These are phyloP conservation scores for Psilocybe azurescens DNA, from an alignment of 768 basidiomycete species.

Conservation along the genomic window DNA sequence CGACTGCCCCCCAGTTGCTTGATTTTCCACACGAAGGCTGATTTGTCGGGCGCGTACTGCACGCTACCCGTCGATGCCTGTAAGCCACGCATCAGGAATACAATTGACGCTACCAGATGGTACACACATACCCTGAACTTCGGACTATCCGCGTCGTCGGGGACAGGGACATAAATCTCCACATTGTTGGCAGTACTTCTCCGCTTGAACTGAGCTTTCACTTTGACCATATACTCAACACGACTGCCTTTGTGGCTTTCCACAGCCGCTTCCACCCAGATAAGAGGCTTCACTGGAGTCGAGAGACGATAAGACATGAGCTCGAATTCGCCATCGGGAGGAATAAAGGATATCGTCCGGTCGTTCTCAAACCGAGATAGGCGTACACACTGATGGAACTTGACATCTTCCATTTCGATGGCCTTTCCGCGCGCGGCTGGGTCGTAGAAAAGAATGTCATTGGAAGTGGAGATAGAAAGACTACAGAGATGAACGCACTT, in stretches of 20 bases:
- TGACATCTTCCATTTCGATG: conserved; percentile 99
- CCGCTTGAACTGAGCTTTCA: conserved; percentile 96
- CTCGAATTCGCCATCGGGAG: conserved; percentile 98
- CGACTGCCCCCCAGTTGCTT: conserved; percentile 95
- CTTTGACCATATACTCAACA: conserved; percentile 96
- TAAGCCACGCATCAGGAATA: too few species aligned
- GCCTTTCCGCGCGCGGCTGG: conserved; percentile 92
- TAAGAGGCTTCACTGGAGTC: conserved; percentile 94
- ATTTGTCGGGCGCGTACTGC: conserved; percentile 97
- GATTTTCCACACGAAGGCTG: conserved; percentile 99
- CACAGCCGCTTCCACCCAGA: conserved; percentile 97
- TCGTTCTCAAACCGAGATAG: conserved; percentile 98
- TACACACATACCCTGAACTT: conserved; percentile 82
- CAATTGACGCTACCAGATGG: too few species aligned
- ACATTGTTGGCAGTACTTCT: conserved; percentile 98
- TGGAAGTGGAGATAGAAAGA: not conserved
- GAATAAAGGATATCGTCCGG: conserved; percentile 98
- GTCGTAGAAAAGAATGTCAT: conserved; percentile 1
- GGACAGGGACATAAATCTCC: conserved; percentile 97
- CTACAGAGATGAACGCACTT: conserved; percentile 57
- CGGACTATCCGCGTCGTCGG: conserved; percentile 97
- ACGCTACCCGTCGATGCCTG: conserved; percentile 95
- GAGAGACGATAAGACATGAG: conserved; percentile 98
- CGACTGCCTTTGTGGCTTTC: conserved; percentile 94
- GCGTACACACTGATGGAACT: conserved; percentile 99